Evolutionary conservation across 768 basidiomycete species (phyloP).

Genomic region (Stropharia rugosoannulata): DNA sequence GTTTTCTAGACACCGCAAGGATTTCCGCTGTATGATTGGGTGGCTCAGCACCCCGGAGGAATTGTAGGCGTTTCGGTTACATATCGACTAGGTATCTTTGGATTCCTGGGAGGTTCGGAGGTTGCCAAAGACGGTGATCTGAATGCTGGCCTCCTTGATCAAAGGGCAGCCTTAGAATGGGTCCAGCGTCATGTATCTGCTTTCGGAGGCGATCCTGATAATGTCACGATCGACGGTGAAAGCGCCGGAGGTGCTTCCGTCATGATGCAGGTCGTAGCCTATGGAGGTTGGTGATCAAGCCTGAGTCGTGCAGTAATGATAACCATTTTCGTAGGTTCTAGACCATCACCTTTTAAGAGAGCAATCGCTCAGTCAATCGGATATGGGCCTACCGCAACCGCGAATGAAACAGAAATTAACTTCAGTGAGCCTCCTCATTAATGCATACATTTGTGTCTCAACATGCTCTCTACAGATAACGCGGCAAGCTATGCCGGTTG

Average conservation of each 20-base stretch:
- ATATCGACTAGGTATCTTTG: slow-evolving; percentile 42
- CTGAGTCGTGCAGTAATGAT: too few relatives aligned
- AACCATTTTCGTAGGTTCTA: slow-evolving; percentile 21
- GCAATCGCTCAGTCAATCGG: slow-evolving; percentile 45
- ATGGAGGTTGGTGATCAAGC: slow-evolving; percentile 28
- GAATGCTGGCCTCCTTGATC: slow-evolving; percentile 47
- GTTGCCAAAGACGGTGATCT: slow-evolving; percentile 28
- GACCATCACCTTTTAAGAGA: slow-evolving; percentile 35
- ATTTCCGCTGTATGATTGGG: slow-evolving; percentile 48
- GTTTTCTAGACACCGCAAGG: slow-evolving; percentile 39
- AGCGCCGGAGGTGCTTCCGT: slow-evolving; percentile 48
- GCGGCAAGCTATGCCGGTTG: slow-evolving; percentile 29
- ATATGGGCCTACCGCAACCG: slow-evolving; percentile 33
- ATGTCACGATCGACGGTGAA: slow-evolving; percentile 45
- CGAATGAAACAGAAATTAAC: slow-evolving; percentile 24
- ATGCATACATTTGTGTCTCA: neutral
- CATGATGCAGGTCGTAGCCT: slow-evolving; percentile 43
- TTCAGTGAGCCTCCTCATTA: slow-evolving; percentile 27
- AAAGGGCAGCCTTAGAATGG: slow-evolving; percentile 44
- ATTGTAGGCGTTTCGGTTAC: slow-evolving; percentile 37
- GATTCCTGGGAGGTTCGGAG: slow-evolving; percentile 37
- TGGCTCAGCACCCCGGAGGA: slow-evolving; percentile 34
- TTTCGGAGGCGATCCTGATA: slow-evolving; percentile 53
- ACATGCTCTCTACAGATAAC: slow-evolving; percentile 17
- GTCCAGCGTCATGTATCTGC: slow-evolving; percentile 53